Evolutionary conservation across 495 filamentous ascomycete genomes (phyloP).

Genomic region (Aspergillus affinis): DNA sequence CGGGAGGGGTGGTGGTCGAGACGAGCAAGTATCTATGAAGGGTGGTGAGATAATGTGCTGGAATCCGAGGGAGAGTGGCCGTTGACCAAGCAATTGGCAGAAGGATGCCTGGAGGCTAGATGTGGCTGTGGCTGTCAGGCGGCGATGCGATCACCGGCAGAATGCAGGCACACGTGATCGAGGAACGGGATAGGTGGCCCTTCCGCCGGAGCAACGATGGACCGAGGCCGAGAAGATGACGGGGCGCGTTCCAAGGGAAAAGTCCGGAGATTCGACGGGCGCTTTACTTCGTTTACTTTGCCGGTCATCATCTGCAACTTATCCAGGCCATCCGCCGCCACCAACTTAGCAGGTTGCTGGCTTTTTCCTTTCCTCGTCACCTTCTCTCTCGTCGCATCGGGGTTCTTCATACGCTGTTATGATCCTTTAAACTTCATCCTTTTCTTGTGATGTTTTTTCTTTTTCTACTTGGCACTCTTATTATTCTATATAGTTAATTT

Average conservation of each 20-base stretch:
- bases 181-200: conserved; percentile 21
- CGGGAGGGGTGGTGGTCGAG: too few species aligned
- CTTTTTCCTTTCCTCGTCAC: background rate
- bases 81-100: background rate
- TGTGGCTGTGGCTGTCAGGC: background rate
- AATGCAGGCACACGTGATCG: conserved; percentile 14
- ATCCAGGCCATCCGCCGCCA: too few species aligned
- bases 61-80: background rate
- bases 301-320: background rate
- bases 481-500: conserved; percentile 11
- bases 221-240: conserved; percentile 17
- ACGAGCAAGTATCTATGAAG: background rate
- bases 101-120: background rate
- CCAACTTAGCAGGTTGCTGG: background rate
- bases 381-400: background rate
- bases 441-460: conserved; percentile 11
- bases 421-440: background rate
- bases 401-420: conserved; percentile 6
- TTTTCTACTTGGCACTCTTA: conserved; percentile 1
- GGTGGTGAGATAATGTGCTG: too few species aligned
- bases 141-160: too few species aligned
- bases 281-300: too few species aligned
- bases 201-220: conserved; percentile 12
- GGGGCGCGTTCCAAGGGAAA: conserved; percentile 11
- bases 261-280: too few species aligned